Percentiles rank a stretch among this genome's conserved stretches.
phyloP scores from a whole-genome alignment of 768 basidiomycete species.

The Chlorophyllum brunneum region DNA sequence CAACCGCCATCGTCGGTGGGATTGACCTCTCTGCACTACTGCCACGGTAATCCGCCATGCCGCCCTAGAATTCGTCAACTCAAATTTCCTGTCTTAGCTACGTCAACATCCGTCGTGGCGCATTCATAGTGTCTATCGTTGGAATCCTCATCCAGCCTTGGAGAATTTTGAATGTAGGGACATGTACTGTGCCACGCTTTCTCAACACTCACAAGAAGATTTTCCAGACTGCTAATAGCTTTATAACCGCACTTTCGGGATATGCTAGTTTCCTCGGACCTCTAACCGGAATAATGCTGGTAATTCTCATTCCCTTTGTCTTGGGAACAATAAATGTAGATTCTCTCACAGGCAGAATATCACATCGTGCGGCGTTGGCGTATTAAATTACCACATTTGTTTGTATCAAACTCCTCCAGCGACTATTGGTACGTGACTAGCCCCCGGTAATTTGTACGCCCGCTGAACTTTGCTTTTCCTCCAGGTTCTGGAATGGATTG shows the following conservation, averaged over 20 bases:
- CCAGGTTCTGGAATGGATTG: constrained; percentile 19
- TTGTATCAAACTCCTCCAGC: constrained; percentile 20
- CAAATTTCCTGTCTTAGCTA: constrained; percentile 13
- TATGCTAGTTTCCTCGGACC: constrained; percentile 29
- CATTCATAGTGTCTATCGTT: constrained; percentile 24
- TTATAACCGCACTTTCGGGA: constrained; percentile 28
- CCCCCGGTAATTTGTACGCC: too few species aligned
- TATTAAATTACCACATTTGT: constrained; percentile 26
- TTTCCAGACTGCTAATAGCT: constrained; percentile 22
- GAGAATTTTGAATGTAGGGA: constrained; percentile 26
- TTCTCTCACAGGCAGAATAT: constrained; percentile 23
- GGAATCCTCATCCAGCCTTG: constrained; percentile 28
- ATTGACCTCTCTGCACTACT: constrained; percentile 28
- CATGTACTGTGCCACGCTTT: too few species aligned
- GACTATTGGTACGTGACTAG: constrained; percentile 25
- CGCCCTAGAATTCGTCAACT: neutral
- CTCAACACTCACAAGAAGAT: neutral
- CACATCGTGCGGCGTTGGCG: constrained; percentile 22
- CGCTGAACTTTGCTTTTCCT: too few species aligned
- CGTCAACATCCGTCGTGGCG: constrained; percentile 27
- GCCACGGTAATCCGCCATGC: constrained; percentile 15
- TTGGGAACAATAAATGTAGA: too few species aligned
- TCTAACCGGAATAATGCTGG: constrained; percentile 29
- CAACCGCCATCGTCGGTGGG: constrained; percentile 28
- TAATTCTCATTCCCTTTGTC: constrained; percentile 8